phyloP scores from a whole-genome alignment of 2,329 filamentous ascomycete genomes.

The Colletotrichum scovillei region DNA sequence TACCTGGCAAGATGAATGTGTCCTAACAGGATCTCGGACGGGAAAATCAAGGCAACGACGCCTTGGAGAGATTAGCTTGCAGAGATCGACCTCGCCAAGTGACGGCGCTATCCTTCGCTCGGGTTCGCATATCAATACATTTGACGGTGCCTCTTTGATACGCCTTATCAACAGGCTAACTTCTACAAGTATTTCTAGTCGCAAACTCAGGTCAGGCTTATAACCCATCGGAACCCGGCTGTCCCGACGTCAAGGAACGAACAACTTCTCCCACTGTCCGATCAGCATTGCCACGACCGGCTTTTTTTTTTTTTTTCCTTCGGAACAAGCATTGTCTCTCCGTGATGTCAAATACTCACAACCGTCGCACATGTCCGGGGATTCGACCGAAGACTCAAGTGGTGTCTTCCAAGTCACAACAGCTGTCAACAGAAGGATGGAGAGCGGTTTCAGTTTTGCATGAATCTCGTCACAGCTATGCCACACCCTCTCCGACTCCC shows the following conservation, averaged over 20 bases:
- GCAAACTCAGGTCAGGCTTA: background rate
- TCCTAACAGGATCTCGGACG: background rate
- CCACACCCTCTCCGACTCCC: background rate
- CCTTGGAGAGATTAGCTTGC: conserved; percentile 21
- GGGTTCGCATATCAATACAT: conserved; percentile 14
- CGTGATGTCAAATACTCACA: background rate
- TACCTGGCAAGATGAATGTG: background rate
- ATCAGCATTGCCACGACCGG: background rate
- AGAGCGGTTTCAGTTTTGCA: conserved; percentile 25
- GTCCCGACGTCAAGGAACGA: background rate
- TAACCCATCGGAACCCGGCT: background rate
- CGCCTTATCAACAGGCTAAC: background rate
- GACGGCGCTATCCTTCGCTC: background rate
- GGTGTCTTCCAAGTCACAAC: background rate
- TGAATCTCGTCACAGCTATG: background rate
- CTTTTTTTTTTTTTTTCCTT: too few species aligned
- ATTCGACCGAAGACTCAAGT: background rate
- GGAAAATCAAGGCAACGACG: conserved; percentile 16
- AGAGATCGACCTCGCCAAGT: conserved; percentile 31
- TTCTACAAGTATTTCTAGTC: background rate
- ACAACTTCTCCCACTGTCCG: background rate
- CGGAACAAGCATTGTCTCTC: background rate
- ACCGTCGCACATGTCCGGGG: background rate
- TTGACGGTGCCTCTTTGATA: conserved; percentile 7
- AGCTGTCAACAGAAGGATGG: background rate